Evolutionary conservation across 495 filamentous ascomycete genomes (phyloP), one percentile per base, ranked within the genome.

Genomic region (Talaromyces adpressus): DNA sequence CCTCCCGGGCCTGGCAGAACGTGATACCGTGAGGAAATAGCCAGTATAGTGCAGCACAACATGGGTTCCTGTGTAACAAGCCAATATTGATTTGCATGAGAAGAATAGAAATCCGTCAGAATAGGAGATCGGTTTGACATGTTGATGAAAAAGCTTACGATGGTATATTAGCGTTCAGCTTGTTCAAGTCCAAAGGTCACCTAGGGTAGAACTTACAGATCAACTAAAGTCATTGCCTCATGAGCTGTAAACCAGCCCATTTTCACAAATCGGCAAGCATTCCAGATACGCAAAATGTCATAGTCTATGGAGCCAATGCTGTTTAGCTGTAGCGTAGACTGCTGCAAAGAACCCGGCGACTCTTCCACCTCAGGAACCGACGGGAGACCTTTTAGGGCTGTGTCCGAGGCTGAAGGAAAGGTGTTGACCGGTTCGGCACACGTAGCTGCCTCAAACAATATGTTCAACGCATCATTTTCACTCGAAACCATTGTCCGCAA

Each of bases 201-300:
- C 18, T 23, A 12, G 5, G 27, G 47, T 16, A 47, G 36, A 30
- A 39, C 63, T 63, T 25, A 70, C 64, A 75, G 66, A 49, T 77
- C 73, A 14, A 70, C 52, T 6, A 66, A 57, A 7, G n/a, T 63
- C 23, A 70, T 64, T 7, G 75, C 76, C 57, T 79, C 76, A 18
- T 71, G 66, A n/a, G 75, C 75, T 18, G 72, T 70, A 59, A 79
- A 73, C 75, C 73, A 77, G 3, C 75, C 75, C 71, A 74, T 76
- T 56, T 73, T 73, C 18, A 79, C 77, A 60, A 73, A 79, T n/a
- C 74, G 69, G 64, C 72, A 76, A 2, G 69, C 67, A 58, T 71
- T 71, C 76, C 75, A 79, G 3, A 76, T 63, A 30, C 63, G 66
- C 6, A 77, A 62, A 4, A 71, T 67, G 30, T 72, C 66, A 14